Percentiles rank a stretch among this genome's conserved stretches.
phyloP scores from a whole-genome alignment of 768 basidiomycete species.

The Naganishia antarctica region DNA sequence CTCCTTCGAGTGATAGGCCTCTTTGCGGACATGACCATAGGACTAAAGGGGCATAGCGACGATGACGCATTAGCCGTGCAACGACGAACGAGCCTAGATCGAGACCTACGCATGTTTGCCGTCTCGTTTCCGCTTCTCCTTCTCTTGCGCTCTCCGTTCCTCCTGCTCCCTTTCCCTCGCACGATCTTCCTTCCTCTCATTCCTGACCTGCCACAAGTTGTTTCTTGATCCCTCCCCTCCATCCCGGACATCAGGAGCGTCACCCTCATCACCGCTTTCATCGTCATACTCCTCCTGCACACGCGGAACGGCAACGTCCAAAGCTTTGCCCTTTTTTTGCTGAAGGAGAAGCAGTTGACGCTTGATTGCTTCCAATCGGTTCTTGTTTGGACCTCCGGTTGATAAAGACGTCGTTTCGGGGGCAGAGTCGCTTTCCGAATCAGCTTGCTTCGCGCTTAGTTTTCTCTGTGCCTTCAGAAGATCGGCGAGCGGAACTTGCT shows the following conservation, averaged over 20 bases:
- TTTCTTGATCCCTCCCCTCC: slow-evolving; percentile 23
- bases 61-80: background rate
- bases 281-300: slow-evolving; percentile 39
- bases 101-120: slow-evolving; percentile 79
- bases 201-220: slow-evolving; percentile 24
- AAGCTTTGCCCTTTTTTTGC: slow-evolving; percentile 49
- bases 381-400: slow-evolving; percentile 20
- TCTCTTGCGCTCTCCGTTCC: slow-evolving; percentile 48
- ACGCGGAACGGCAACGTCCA: slow-evolving; percentile 33
- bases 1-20: slow-evolving; percentile 71
- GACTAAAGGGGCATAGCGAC: slow-evolving; percentile 60
- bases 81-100: background rate
- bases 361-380: slow-evolving; percentile 41
- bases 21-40: slow-evolving; percentile 76
- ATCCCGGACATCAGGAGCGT: slow-evolving; percentile 18
- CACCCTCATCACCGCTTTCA: slow-evolving; percentile 23
- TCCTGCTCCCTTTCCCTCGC: slow-evolving; percentile 53
- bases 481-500: slow-evolving; percentile 61
- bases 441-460: slow-evolving; percentile 41
- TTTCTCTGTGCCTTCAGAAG: slow-evolving; percentile 63
- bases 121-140: slow-evolving; percentile 59
- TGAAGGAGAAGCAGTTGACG: slow-evolving; percentile 42
- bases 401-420: slow-evolving; percentile 24
- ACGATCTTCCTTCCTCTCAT: slow-evolving; percentile 45
- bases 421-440: slow-evolving; percentile 18